These are phyloP conservation scores for Lonicera japonica DNA, from an alignment of 129 eudicot species.

Conservation along the genomic window DNA sequence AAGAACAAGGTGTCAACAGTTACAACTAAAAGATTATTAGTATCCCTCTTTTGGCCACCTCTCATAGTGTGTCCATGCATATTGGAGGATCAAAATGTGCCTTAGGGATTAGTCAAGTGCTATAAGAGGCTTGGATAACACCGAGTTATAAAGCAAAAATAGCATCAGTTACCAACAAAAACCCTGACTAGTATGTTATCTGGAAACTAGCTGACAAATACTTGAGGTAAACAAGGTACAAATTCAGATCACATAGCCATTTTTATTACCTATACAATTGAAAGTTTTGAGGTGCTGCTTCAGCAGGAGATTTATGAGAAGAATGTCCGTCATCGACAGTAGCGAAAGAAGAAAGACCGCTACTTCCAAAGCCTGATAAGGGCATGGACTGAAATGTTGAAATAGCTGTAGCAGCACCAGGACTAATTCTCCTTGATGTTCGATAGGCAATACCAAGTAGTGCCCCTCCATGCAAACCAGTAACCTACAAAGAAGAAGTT, in stretches of 20 bases:
- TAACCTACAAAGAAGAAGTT: constrained; percentile 34
- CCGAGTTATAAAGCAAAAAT: too few relatives aligned
- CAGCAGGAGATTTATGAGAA: constrained; percentile 52
- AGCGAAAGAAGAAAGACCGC: constrained; percentile 66
- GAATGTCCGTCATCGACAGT: constrained; percentile 64
- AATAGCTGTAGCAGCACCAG: constrained; percentile 87
- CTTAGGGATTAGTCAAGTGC: too few relatives aligned
- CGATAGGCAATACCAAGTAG: constrained; percentile 90
- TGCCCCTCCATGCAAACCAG: constrained; percentile 94
- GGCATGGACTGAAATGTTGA: constrained; percentile 96
- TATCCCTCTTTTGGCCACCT: too few relatives aligned
- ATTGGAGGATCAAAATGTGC: too few relatives aligned
- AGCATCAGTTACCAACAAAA: too few relatives aligned
- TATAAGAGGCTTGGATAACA: too few relatives aligned
- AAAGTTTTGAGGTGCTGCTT: constrained; percentile 82
- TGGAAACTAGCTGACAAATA: not conserved
- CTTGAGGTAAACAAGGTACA: constrained; percentile 3
- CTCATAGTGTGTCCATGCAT: too few relatives aligned
- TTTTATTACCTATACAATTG: constrained; percentile 62
- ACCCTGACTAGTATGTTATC: not conserved
- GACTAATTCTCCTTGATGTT: constrained; percentile 73
- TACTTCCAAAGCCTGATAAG: constrained; percentile 68
- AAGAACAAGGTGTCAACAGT: too few relatives aligned
- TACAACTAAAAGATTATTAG: too few relatives aligned
- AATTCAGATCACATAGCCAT: not conserved